A percentile compares a stretch with the other conserved stretches of the same genome.
These are phyloP conservation scores for Venturia asperata DNA, from an alignment of 2,329 filamentous ascomycete species.

Conservation along the genomic window DNA sequence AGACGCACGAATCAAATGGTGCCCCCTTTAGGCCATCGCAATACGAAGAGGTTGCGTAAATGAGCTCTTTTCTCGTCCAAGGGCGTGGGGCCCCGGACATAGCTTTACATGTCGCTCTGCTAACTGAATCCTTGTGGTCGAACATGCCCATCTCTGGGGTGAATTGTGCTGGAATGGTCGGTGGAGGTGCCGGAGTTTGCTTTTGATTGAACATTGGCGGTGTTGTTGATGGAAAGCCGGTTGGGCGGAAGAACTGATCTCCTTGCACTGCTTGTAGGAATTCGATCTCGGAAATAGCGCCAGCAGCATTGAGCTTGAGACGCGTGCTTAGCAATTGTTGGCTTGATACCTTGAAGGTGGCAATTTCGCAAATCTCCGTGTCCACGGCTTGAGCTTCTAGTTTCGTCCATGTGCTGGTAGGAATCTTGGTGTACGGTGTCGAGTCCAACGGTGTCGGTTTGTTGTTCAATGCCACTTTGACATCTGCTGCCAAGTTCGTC, in stretches of 20 bases:
- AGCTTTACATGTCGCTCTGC: constrained; percentile 16
- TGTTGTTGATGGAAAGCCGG: constrained; percentile 18
- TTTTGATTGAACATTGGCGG: neutral
- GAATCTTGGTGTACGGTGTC: constrained; percentile 15
- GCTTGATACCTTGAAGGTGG: constrained; percentile 16
- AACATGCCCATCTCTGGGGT: constrained; percentile 15
- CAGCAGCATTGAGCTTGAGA: constrained; percentile 13
- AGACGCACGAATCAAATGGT: constrained; percentile 17
- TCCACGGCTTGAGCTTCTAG: constrained; percentile 17
- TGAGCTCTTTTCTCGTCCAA: constrained; percentile 18
- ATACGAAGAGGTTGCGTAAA: constrained; percentile 17
- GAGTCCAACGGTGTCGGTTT: neutral
- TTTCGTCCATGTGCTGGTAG: neutral
- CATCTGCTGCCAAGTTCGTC: neutral
- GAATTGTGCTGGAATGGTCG: constrained; percentile 9
- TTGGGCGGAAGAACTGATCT: constrained; percentile 20
- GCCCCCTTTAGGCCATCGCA: constrained; percentile 12
- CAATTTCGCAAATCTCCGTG: constrained; percentile 19
- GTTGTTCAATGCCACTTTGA: constrained; percentile 18
- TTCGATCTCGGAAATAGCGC: constrained; percentile 18
- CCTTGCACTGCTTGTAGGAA: constrained; percentile 19
- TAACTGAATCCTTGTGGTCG: neutral
- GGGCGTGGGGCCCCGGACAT: neutral
- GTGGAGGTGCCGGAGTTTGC: constrained; percentile 15
- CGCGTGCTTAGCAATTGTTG: constrained; percentile 17